A percentile compares a stretch with the other conserved stretches of the same genome.
These are phyloP conservation scores for Nothophoma quercina DNA, from an alignment of 2,329 filamentous ascomycete genomes.

Conservation along the genomic window DNA sequence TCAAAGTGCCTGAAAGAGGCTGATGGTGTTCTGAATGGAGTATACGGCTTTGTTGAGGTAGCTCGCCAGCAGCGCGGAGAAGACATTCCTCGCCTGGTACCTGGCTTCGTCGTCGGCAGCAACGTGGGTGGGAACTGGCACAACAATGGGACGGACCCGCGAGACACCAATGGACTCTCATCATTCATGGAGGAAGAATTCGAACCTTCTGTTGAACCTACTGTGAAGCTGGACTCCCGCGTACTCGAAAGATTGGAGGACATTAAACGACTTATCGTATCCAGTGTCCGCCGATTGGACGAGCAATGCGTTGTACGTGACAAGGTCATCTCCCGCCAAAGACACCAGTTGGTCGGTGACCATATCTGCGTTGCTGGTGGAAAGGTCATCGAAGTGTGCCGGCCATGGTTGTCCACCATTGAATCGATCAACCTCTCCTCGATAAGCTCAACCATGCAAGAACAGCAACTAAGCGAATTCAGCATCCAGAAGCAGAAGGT, in stretches of 20 bases:
- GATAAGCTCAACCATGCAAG: conserved; percentile 79
- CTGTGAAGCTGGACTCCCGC: conserved; percentile 74
- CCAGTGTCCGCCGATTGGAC: conserved; percentile 85
- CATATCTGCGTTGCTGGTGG: conserved; percentile 79
- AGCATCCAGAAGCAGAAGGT: conserved; percentile 89
- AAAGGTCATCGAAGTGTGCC: conserved; percentile 86
- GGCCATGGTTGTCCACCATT: conserved; percentile 86
- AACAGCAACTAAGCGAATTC: conserved; percentile 86
- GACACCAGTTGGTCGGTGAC: conserved; percentile 82
- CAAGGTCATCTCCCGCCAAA: conserved; percentile 79
- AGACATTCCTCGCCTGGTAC: conserved; percentile 89
- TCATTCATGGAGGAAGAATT: conserved; percentile 86
- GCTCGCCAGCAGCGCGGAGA: conserved; percentile 92
- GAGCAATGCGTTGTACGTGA: conserved; percentile 80
- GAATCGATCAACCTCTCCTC: conserved; percentile 91
- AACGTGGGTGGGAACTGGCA: conserved; percentile 87
- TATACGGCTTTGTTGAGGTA: conserved; percentile 96
- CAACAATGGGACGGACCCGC: conserved; percentile 68
- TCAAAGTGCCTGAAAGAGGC: conserved; percentile 96
- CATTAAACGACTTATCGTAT: conserved; percentile 82
- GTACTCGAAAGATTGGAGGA: conserved; percentile 86
- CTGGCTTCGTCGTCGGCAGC: conserved; percentile 90
- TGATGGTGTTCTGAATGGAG: conserved; percentile 92
- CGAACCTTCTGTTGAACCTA: conserved; percentile 75
- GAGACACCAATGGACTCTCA: conserved; percentile 69